These are phyloP conservation scores for Moesziomyces globuligerus DNA, from an alignment of 1,284 basidiomycete genomes.

Conservation along the genomic window DNA sequence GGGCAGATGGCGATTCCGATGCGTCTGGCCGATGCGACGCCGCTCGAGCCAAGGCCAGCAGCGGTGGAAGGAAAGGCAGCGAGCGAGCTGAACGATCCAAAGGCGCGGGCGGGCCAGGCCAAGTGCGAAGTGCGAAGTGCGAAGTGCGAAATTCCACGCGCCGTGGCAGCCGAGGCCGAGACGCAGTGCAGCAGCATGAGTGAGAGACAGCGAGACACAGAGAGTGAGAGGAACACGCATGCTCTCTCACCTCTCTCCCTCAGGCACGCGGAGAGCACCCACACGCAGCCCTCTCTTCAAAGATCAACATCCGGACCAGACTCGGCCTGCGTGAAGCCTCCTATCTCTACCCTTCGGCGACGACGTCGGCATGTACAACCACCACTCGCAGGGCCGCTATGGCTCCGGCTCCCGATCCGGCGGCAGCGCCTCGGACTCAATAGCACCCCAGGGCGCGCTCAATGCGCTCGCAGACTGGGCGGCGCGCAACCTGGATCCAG, in stretches of 20 bases:
- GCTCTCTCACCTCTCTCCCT: no score
- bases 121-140: background rate
- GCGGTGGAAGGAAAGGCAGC: background rate
- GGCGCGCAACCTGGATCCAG: constrained; percentile 53
- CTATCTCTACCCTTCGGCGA: no score
- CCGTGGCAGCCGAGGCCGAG: background rate
- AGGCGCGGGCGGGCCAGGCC: background rate
- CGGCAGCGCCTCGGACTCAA: constrained; percentile 11
- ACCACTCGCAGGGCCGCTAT: constrained; percentile 34
- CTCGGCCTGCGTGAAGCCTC: background rate
- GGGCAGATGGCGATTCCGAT: background rate
- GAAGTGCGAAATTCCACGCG: background rate
- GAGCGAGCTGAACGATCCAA: background rate
- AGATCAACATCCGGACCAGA: no score
- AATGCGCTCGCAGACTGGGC: constrained; percentile 60
- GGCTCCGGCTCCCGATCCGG: constrained; percentile 33
- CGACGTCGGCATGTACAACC: constrained; percentile 40
- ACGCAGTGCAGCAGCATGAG: background rate
- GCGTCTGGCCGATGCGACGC: background rate
- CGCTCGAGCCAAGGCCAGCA: constrained; percentile 8
- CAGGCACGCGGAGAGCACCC: no score
- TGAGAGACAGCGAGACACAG: background rate
- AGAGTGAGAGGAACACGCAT: no score
- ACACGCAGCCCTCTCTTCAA: no score
- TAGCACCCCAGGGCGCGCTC: constrained; percentile 46